Evolutionary conservation across 495 filamentous ascomycete species (phyloP).

Genomic region (Neurospora africana): DNA sequence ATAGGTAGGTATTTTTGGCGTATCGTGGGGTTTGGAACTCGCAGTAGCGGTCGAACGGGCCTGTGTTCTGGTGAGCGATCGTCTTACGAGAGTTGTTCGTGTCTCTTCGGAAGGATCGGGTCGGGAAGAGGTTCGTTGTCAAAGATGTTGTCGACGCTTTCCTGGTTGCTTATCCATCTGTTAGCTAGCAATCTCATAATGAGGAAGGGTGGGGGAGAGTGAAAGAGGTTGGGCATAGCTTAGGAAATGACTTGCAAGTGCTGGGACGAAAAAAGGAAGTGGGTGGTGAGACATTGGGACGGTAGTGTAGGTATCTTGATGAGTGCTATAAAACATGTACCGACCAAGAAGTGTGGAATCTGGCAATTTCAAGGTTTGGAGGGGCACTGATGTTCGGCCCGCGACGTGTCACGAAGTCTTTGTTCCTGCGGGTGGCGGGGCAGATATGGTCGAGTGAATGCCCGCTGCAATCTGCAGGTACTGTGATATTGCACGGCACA

Average conservation of each 20-base stretch:
- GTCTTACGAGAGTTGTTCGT: neutral
- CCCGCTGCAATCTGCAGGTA: neutral
- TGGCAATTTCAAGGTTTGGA: neutral
- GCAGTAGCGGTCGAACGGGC: neutral
- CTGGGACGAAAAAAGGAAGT: neutral
- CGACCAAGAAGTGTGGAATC: neutral
- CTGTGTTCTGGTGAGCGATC: neutral
- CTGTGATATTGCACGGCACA: neutral
- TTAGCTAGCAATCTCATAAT: neutral
- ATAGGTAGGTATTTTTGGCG: too few relatives aligned
- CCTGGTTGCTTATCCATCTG: neutral
- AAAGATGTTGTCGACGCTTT: neutral
- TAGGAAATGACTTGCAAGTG: neutral
- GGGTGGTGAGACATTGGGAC: neutral
- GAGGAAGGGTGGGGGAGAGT: neutral
- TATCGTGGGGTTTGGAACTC: neutral
- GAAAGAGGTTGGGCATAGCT: neutral
- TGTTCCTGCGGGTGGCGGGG: neutral
- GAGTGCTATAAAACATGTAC: neutral
- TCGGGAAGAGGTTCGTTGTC: neutral
- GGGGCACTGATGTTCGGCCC: neutral
- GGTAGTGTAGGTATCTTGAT: too few relatives aligned
- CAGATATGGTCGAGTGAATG: neutral
- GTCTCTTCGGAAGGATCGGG: neutral
- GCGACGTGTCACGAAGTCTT: neutral